Conservation (phyloP, 106 monocot genomes). For the Triglochin maritima region DNA sequence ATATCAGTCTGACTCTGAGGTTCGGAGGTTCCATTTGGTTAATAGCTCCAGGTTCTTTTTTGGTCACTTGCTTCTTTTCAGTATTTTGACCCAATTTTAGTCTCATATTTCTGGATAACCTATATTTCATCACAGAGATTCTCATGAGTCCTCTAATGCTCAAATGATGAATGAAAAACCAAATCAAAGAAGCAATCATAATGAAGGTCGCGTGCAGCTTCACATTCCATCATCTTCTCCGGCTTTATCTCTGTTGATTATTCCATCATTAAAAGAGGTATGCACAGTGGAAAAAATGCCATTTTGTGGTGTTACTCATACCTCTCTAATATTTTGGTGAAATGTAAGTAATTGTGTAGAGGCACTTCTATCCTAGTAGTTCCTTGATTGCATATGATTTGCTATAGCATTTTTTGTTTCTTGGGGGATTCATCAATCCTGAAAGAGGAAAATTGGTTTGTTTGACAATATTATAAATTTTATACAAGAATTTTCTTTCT, state of each 20-base stretch:
- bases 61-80: too few relatives aligned
- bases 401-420: too few relatives aligned
- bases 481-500: too few relatives aligned
- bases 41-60: too few relatives aligned
- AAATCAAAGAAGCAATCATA: conserved; percentile 30
- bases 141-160: conserved; percentile 28
- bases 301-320: background rate
- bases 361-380: too few relatives aligned
- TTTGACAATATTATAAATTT: too few relatives aligned
- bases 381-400: too few relatives aligned
- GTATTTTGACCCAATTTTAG: background rate
- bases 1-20: background rate
- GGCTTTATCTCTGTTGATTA: conserved; percentile 50
- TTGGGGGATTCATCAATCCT: too few relatives aligned
- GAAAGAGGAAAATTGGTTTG: too few relatives aligned
- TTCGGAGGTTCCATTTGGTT: too few relatives aligned
- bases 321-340: background rate
- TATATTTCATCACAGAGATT: conserved; percentile 18
- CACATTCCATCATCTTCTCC: conserved; percentile 38
- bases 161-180: conserved; percentile 25
- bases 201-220: conserved; percentile 12
- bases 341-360: background rate
- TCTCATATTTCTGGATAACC: background rate
- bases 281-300: background rate
- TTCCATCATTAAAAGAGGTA: conserved; percentile 95